Evolutionary conservation across 2,329 filamentous ascomycete genomes (phyloP).

Genomic region (Aureobasidium sp.): DNA sequence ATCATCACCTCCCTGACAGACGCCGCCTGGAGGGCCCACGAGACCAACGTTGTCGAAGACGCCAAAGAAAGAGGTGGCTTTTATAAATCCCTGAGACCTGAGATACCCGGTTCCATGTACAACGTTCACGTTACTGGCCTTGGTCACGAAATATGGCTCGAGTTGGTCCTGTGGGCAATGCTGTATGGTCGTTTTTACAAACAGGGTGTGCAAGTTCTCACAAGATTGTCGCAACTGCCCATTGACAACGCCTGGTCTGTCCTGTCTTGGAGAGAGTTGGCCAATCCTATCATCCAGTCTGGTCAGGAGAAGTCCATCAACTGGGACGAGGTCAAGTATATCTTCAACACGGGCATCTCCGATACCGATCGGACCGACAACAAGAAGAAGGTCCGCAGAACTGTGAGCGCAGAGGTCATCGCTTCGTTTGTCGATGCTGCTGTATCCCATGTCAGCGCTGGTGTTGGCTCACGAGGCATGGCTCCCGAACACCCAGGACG

Average conservation of each 20-base stretch:
- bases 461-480: conserved; percentile 32
- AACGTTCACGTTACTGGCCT: conserved; percentile 32
- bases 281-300: conserved; percentile 21
- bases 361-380: background rate
- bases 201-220: conserved; percentile 34
- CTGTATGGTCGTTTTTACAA: conserved; percentile 38
- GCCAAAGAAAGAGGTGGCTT: conserved; percentile 25
- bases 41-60: conserved; percentile 24
- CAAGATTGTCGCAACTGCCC: conserved; percentile 18
- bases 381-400: conserved; percentile 28
- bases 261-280: conserved; percentile 35
- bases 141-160: conserved; percentile 40
- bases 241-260: conserved; percentile 21
- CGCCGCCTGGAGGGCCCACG: conserved; percentile 40
- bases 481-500: conserved; percentile 26
- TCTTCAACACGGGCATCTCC: conserved; percentile 19
- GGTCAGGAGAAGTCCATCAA: conserved; percentile 19
- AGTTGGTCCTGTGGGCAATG: conserved; percentile 44
- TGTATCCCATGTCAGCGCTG: conserved; percentile 35
- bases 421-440: conserved; percentile 46
- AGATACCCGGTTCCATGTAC: conserved; percentile 36
- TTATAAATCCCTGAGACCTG: conserved; percentile 31
- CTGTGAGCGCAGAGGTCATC: conserved; percentile 51
- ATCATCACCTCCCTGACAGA: conserved; percentile 43
- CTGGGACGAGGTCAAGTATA: conserved; percentile 23